phyloP scores from a whole-genome alignment of 768 basidiomycete species.

The Mrakia frigida region DNA sequence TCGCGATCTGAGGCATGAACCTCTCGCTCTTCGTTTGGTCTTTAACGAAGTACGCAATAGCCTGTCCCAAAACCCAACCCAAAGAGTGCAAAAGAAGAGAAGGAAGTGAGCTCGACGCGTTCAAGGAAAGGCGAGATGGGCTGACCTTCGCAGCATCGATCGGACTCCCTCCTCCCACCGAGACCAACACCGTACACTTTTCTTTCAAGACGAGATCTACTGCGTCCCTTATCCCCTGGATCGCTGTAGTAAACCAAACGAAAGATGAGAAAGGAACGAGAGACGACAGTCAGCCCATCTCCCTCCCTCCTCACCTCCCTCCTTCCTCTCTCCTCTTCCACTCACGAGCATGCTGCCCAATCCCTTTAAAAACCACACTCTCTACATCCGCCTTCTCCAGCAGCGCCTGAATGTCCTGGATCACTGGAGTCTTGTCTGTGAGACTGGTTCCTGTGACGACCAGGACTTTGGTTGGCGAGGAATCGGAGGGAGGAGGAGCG shows the following conservation, averaged over 20 bases:
- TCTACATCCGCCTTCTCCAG: constrained; percentile 58
- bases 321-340: neutral
- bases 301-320: neutral
- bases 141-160: constrained; percentile 63
- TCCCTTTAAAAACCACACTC: constrained; percentile 57
- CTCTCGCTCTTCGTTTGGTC: constrained; percentile 52
- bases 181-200: constrained; percentile 63
- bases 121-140: neutral
- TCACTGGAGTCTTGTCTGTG: constrained; percentile 62
- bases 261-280: no score
- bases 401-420: constrained; percentile 55
- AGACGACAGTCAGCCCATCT: neutral
- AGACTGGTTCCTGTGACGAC: constrained; percentile 69
- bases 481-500: constrained; percentile 46
- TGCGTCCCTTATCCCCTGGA: constrained; percentile 33
- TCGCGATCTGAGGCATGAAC: constrained; percentile 63
- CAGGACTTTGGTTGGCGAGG: constrained; percentile 51
- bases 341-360: constrained; percentile 37
- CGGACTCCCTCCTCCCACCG: constrained; percentile 75
- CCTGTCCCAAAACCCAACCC: constrained; percentile 35
- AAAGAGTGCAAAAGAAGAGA: neutral
- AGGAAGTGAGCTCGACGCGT: neutral
- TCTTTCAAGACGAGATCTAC: constrained; percentile 36
- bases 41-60: constrained; percentile 58
- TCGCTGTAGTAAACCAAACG: constrained; percentile 29